Base-by-base conservation (phyloP, 768 basidiomycete species). In the Coprinopsis cinerea region DNA sequence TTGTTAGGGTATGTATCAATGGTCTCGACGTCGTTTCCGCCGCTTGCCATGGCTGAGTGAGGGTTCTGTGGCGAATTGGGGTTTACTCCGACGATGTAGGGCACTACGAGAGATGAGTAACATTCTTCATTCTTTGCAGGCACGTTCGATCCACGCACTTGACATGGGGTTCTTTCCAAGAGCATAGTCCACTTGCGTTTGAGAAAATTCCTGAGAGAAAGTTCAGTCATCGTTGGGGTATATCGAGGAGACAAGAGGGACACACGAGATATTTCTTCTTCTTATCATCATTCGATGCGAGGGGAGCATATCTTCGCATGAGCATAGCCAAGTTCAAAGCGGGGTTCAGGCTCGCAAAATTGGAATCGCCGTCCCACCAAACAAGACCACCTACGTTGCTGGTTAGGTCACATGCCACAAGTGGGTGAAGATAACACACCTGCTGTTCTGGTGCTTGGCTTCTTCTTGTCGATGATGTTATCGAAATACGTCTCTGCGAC, bases 161-260 rank as follows among this genome's bases (percentile, higher is more conserved):
- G 78, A 81, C 91, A 93, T 94, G 0, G 92, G 84, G 61, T 97
- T 97, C 44, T 86, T 80, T 30, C 94, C 94, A 4, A 96, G 74
- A 2, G 74, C 76, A 64, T 96, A 97, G 59, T 87, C 77, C 10
- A 94, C 57, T 64, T 97, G 93, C 27, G 65, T 69, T 62, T 83
- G 77, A 0, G 90, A 88, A 60, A 86, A 92, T 42, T 67, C 64
- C 88, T 91, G 53, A 4, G 11, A 27, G 32, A 42, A 23, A 36
- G 28, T 32, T 39, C 27, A 13, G 37, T 30, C 10, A 17, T 24
- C 25, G 24, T 28, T 37, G 25, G 39, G 13, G 27, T 15, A n/a
- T 3, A 9, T 7, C 2, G 14, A 20, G 34, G 13, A 46, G 4
- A n/a, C 27, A 5, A 30, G 24, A 22, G 4, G 44, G 27, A 62